phyloP scores from a whole-genome alignment of 2,329 filamentous ascomycete species.

The Ascochyta clinopodiicola region DNA sequence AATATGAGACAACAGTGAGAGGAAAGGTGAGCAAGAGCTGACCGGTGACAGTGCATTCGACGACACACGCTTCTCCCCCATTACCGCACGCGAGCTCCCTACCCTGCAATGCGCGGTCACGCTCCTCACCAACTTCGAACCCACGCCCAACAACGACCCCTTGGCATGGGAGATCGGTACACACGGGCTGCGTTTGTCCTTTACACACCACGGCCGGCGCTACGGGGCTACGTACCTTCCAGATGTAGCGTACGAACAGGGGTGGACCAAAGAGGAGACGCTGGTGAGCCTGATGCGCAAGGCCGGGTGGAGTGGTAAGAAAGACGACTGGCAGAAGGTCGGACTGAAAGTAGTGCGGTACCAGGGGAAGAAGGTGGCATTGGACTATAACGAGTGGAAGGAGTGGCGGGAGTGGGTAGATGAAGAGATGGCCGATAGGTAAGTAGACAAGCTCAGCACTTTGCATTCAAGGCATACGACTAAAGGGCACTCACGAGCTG shows the following conservation, averaged over 20 bases:
- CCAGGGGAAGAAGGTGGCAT: conserved; percentile 78
- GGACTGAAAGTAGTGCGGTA: conserved; percentile 82
- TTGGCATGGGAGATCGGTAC: conserved; percentile 87
- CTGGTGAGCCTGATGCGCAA: conserved; percentile 90
- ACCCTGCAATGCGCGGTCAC: conserved; percentile 65
- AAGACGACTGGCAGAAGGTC: conserved; percentile 75
- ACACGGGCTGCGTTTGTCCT: conserved; percentile 87
- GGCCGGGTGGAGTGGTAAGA: conserved; percentile 81
- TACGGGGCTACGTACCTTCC: conserved; percentile 91
- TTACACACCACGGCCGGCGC: conserved; percentile 73
- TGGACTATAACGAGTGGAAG: conserved; percentile 77
- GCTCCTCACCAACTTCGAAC: conserved; percentile 84
- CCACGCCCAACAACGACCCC: conserved; percentile 64
- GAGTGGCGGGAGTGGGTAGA: conserved; percentile 78
- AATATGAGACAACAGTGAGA: background rate
- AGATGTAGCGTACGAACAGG: conserved; percentile 89
- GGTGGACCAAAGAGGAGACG: conserved; percentile 93
- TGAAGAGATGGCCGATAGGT: conserved; percentile 20
- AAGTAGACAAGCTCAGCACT: background rate
- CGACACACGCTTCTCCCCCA: conserved; percentile 67
- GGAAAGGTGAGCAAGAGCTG: background rate
- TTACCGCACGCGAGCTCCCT: conserved; percentile 52
- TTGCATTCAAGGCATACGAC: background rate
- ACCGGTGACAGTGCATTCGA: conserved; percentile 62
- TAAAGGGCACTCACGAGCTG: background rate